Conservation (phyloP, 805 yeast genomes). For the Helenozyma baotianmanensis region DNA sequence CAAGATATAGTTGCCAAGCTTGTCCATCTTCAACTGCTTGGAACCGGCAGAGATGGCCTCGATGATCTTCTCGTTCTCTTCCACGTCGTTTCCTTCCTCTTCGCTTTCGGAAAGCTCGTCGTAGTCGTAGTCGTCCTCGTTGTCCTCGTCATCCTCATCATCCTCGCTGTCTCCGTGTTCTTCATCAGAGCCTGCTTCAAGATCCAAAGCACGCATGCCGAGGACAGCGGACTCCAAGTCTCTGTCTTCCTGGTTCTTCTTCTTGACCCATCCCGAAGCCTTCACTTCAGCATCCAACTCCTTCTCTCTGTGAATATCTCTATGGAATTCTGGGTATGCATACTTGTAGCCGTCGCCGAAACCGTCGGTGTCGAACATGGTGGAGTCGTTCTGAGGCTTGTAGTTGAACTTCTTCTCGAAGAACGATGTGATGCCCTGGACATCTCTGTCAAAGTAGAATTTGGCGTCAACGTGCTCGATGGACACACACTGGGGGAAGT, state of each 20-base stretch:
- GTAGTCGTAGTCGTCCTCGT: constrained; percentile 31
- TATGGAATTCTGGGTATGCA: constrained; percentile 71
- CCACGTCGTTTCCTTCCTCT: constrained; percentile 23
- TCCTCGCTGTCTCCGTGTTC: constrained; percentile 36
- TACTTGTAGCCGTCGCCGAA: constrained; percentile 75
- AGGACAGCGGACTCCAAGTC: constrained; percentile 76
- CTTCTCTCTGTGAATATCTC: constrained; percentile 68
- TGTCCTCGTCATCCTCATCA: constrained; percentile 26
- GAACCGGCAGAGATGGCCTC: constrained; percentile 65
- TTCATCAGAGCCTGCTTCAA: constrained; percentile 19
- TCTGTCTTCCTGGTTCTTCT: constrained; percentile 38
- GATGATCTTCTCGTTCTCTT: constrained; percentile 53
- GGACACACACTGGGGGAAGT: constrained; percentile 97
- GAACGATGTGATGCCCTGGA: constrained; percentile 80
- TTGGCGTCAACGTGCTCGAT: constrained; percentile 88
- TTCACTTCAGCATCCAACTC: constrained; percentile 80
- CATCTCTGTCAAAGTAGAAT: constrained; percentile 85
- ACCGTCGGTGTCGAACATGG: constrained; percentile 75
- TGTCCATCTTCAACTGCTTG: constrained; percentile 70
- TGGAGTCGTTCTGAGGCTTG: constrained; percentile 59
- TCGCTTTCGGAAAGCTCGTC: constrained; percentile 18
- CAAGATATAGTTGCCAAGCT: constrained; percentile 73
- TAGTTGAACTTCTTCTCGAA: constrained; percentile 76
- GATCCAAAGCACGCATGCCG: constrained; percentile 50
- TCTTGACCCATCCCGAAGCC: constrained; percentile 78